Conservation (phyloP, 139 green algal species). For the Zygnema cylindricum region DNA sequence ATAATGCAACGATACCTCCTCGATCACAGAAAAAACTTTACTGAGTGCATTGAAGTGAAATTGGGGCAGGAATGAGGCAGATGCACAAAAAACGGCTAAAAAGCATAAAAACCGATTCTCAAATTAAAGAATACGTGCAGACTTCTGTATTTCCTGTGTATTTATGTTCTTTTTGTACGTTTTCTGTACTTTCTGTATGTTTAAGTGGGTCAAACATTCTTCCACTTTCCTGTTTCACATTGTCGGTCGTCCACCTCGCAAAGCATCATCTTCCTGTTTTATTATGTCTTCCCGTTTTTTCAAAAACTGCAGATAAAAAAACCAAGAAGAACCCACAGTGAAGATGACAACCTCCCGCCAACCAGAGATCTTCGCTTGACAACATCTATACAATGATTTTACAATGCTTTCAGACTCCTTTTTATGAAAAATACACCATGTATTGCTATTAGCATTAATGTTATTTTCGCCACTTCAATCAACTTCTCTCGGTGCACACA, state of each 20-base stretch:
- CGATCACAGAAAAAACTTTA: too few relatives aligned
- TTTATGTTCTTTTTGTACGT: too few relatives aligned
- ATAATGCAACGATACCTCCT: too few relatives aligned
- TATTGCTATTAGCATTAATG: not conserved
- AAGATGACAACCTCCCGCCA: too few relatives aligned
- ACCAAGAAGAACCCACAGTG: not conserved
- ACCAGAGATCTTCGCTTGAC: too few relatives aligned
- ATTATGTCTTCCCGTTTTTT: not conserved
- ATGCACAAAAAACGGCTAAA: too few relatives aligned
- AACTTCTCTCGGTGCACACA: too few relatives aligned
- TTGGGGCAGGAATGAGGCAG: too few relatives aligned
- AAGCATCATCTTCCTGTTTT: not conserved
- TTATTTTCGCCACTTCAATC: not conserved
- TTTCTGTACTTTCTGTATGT: too few relatives aligned
- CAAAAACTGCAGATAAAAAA: not conserved
- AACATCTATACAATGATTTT: not conserved
- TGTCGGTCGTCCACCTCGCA: not conserved
- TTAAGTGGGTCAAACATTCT: not conserved
- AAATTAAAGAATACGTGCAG: not conserved
- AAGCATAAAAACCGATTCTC: not conserved
- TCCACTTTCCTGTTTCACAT: not conserved
- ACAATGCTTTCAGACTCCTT: not conserved
- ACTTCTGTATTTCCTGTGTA: not conserved
- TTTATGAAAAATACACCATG: not conserved
- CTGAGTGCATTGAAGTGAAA: too few relatives aligned